These are phyloP conservation scores for Acacia crassicarpa DNA, from an alignment of 306 rosid species.

Conservation along the genomic window DNA sequence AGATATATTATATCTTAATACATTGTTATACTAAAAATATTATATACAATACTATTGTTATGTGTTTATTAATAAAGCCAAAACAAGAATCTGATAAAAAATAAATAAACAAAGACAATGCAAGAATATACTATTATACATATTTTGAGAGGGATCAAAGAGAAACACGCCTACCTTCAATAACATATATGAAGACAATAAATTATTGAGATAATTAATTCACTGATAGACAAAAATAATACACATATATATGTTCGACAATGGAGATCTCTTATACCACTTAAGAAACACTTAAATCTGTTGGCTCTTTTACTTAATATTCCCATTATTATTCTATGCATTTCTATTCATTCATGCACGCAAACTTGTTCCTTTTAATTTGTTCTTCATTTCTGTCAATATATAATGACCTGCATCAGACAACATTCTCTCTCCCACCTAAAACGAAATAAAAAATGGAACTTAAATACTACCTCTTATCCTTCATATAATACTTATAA, in stretches of 20 bases:
- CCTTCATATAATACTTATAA: no score
- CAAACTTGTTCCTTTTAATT: neutral
- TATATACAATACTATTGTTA: neutral
- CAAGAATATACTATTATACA: neutral
- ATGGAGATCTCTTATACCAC: constrained; percentile 30
- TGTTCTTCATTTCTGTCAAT: neutral
- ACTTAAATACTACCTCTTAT: no score
- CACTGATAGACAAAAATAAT: neutral
- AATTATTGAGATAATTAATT: constrained; percentile 18
- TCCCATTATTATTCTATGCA: neutral
- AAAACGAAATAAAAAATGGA: neutral
- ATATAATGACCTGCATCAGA: neutral
- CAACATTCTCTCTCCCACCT: neutral
- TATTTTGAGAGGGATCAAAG: constrained; percentile 24
- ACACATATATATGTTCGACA: neutral
- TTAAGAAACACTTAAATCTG: constrained; percentile 43
- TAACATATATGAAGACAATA: constrained; percentile 15
- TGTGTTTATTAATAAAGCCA: constrained; percentile 14
- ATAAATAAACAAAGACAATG: constrained; percentile 15
- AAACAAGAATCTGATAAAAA: neutral
- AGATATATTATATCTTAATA: neutral
- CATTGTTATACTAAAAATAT: no score
- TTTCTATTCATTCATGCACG: constrained; percentile 38
- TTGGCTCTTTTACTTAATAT: constrained; percentile 35
- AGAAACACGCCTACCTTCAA: constrained; percentile 42